phyloP scores from a whole-genome alignment of 768 basidiomycete species.

The Termitomyces sp. region DNA sequence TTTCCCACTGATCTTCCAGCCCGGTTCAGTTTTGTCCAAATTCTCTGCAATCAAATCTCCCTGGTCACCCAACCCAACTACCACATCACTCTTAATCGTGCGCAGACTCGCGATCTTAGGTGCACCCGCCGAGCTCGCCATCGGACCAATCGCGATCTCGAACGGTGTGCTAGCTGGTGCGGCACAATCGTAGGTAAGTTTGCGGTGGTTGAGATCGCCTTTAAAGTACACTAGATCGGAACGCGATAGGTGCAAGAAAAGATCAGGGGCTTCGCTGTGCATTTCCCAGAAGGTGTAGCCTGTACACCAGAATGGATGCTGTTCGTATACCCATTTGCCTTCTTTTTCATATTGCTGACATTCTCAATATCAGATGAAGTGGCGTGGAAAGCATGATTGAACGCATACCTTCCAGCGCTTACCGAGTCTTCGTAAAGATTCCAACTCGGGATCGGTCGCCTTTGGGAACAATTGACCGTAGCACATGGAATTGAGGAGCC shows the following conservation, averaged over 20 bases:
- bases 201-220: constrained; percentile 92
- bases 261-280: constrained; percentile 79
- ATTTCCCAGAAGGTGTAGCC: constrained; percentile 94
- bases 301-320: constrained; percentile 95
- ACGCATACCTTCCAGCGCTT: constrained; percentile 79
- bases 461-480: constrained; percentile 92
- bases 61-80: constrained; percentile 75
- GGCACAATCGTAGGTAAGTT: constrained; percentile 84
- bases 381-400: neutral
- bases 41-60: constrained; percentile 72
- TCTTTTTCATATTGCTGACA: constrained; percentile 85
- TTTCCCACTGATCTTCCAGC: constrained; percentile 98
- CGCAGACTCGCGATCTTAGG: constrained; percentile 84
- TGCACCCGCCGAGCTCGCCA: constrained; percentile 86
- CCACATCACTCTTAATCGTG: constrained; percentile 95
- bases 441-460: constrained; percentile 74
- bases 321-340: constrained; percentile 92
- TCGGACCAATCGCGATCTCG: constrained; percentile 86
- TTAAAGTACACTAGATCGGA: constrained; percentile 94
- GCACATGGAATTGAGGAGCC: constrained; percentile 86
- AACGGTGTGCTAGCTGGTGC: constrained; percentile 87
- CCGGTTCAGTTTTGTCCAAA: constrained; percentile 82
- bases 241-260: constrained; percentile 88
- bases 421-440: constrained; percentile 78
- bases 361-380: constrained; percentile 1